Percentiles rank a stretch among this genome's conserved stretches.
Evolutionary conservation across 2,329 filamentous ascomycete species (phyloP).

Genomic region (Sarocladium oryzae): DNA sequence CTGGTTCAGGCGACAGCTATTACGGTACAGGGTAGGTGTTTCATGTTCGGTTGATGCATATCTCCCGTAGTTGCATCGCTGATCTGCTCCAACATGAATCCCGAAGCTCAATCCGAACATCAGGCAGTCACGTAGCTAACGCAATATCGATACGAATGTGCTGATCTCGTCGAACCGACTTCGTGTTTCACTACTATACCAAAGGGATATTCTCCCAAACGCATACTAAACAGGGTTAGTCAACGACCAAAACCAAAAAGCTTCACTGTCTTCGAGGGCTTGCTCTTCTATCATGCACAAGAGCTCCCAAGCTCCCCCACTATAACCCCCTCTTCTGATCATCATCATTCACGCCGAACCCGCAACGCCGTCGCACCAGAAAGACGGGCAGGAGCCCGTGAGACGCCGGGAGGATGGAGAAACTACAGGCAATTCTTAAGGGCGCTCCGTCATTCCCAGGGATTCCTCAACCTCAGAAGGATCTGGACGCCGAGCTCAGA

Average conservation of each 20-base stretch:
- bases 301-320: slow-evolving; percentile 3
- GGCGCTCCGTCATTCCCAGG: not conserved
- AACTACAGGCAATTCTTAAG: not conserved
- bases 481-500: not conserved
- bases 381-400: not conserved
- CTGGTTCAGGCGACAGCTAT: too few relatives aligned
- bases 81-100: not conserved
- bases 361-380: not conserved
- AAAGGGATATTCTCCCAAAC: too few relatives aligned
- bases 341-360: not conserved
- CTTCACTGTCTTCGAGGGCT: too few relatives aligned
- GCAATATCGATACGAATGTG: too few relatives aligned
- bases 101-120: slow-evolving; percentile 5
- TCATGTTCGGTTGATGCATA: too few relatives aligned
- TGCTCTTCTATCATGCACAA: not conserved
- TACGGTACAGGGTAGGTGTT: too few relatives aligned
- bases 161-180: too few relatives aligned
- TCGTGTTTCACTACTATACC: too few relatives aligned
- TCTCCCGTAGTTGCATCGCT: not conserved
- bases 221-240: too few relatives aligned
- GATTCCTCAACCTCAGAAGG: not conserved
- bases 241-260: too few relatives aligned
- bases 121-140: slow-evolving; percentile 3
- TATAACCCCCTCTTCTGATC: not conserved
- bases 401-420: slow-evolving; percentile 2